Evolutionary conservation across 176 grass and related monocot genomes (phyloP), one percentile per base, ranked within the genome.

Genomic region (Rhynchospora tenuis): DNA sequence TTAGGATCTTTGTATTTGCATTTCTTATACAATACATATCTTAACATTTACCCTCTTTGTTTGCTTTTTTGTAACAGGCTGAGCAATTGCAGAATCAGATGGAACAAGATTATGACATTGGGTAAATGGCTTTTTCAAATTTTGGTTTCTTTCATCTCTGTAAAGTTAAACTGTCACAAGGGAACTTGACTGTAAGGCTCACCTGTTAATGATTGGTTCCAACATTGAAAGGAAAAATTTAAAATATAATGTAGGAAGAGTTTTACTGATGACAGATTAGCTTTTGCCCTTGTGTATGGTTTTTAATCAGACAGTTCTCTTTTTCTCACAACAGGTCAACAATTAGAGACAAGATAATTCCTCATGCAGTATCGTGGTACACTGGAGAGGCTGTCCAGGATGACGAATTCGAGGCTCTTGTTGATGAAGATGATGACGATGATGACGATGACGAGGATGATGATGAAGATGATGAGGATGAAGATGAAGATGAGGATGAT

Each of bases 61-160:
- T 84, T 45, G 58, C 56, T 78, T 23, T n/a, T 75, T 77, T 69
- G 86, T 12, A 71, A 90, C 23, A 99, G 97, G 97, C 93, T 84
- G 93, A 99, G 45, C 89, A 99, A 59, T 44, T 99, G 83, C 93
- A 99, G 83, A 92, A 92, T 74, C 91, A 96, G 76, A 93, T 99
- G 93, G 97, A 99, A 69, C 88, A 92, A 90, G 97, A 99, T 88
- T 99, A 99, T 28, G 93, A 99, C 86, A 92, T 96, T 4, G 97
- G 91, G 96, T 98, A 93, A 81, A 72, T 58, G 84, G 9, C n/a
- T 66, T 38, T 38, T 38, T 38, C 33, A 38, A 4, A 38, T 38
- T 43, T 26, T 17, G 47, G 44, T 59, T 27, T 52, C 5, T 81
- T n/a, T 8, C 82, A 13, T 61, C 15, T 84, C 23, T 69, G 23